Evolutionary conservation across 2,329 filamentous ascomycete species (phyloP), one percentile per base, ranked within the genome.

Genomic region (Colletotrichum orbiculare): DNA sequence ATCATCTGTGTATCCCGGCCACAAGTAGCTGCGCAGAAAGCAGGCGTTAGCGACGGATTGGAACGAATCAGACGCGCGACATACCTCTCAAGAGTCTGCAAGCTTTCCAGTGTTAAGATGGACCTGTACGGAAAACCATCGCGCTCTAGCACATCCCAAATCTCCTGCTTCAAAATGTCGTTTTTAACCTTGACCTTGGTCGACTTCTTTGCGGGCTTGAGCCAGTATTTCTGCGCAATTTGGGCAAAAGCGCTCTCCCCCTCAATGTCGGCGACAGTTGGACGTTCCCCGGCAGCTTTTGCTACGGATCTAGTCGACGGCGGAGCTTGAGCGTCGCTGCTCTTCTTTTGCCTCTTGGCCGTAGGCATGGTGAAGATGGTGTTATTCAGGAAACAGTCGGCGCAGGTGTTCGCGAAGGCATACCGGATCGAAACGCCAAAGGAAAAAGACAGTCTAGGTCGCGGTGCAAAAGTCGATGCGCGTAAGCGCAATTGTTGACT

Each of bases 1-100:
- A 72, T 96, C 89, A 69, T 97, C 92, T 11, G 87, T 89, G 76
- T 96, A 99, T 55, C 91, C 93, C 49, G 96, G 96, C 96, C 96
- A 99, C 35, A 99, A 85, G 75, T 97, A 98, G 74, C 93, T 92
- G 66, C 66, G 63, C 48, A 46, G 55, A 8, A 39, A 12, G 10
- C 35, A 3, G 43, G 17, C 38, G 68, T 78, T 63, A 78, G 75
- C 60, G 57, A 33, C 48, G n/a, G 38, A n/a, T 13, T 6, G 7
- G 12, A 15, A n/a, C 42, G 15, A 17, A 11, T 17, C 3, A 39
- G 25, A 35, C 8, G 34, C 9, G 8, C 12, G 42, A 68, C 79
- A 17, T 80, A 92, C 90, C 86, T 91, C 77, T 99, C 96, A 64
- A 99, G 80, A 46, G 94, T 89, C 80, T 97, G 96, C 71, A 98